These are phyloP conservation scores for Paecilomyces sp. DNA, from an alignment of 2,329 filamentous ascomycete species.

Conservation along the genomic window DNA sequence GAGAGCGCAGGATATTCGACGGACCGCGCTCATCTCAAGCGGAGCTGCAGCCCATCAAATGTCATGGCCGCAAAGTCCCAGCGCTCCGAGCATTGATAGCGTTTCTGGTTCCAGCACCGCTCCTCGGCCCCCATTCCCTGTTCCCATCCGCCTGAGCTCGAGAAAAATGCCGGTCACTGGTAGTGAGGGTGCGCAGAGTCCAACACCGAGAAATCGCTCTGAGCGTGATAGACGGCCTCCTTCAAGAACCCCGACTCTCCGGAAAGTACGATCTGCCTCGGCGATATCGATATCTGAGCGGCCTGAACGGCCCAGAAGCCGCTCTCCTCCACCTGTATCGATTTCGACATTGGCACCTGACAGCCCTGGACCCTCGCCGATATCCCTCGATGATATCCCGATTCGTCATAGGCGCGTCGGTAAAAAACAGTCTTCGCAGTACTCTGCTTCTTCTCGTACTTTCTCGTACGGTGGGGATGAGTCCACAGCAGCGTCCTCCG, in stretches of 20 bases:
- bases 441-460: constrained; percentile 16
- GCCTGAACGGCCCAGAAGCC: constrained; percentile 37
- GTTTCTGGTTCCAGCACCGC: constrained; percentile 27
- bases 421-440: constrained; percentile 15
- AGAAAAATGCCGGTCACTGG: constrained; percentile 60
- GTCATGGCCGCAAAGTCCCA: constrained; percentile 49
- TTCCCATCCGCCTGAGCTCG: constrained; percentile 83
- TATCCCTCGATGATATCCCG: constrained; percentile 66
- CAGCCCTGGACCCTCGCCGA: constrained; percentile 63
- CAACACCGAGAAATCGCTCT: constrained; percentile 55
- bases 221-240: constrained; percentile 50
- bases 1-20: constrained; percentile 61
- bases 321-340: constrained; percentile 51
- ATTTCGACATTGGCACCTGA: constrained; percentile 61
- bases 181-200: constrained; percentile 73
- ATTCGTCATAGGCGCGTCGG: constrained; percentile 26
- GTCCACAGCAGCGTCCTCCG: constrained; percentile 48
- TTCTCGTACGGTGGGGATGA: constrained; percentile 32
- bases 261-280: constrained; percentile 79
- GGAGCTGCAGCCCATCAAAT: constrained; percentile 64
- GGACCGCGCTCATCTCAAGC: constrained; percentile 71
- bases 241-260: constrained; percentile 54
- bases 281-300: constrained; percentile 54
- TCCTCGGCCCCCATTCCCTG: constrained; percentile 71
- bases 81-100: constrained; percentile 37